Evolutionary conservation across 179 eudicot genomes (phyloP), one percentile per base, ranked within the genome.

Genomic region (Dionaea muscipula): DNA sequence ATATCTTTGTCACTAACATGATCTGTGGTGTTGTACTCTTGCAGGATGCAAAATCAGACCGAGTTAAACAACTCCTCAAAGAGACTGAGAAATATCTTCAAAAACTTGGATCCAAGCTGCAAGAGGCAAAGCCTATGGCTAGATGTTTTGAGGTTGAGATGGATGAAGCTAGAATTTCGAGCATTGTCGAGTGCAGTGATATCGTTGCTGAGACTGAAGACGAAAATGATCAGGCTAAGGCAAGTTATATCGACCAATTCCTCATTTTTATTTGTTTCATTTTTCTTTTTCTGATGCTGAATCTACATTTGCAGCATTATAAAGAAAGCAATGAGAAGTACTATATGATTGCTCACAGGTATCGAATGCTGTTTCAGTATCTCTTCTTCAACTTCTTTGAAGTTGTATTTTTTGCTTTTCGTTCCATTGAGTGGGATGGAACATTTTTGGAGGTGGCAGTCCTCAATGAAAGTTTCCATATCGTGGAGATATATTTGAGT

Each of bases 261-360:
- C 22, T 20, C 27, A 38, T 56, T 27, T 25, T 36, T 19, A 21
- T 25, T 27, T 40, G 26, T 37, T 28, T 61, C 40, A 11, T 28
- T 1, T 63, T 26, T 37, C 65, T 63, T 24, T 43, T 28, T 26
- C 61, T 58, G 36, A 55, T 66, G 41, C 26, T 55, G 28, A 43
- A 38, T 61, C 26, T 70, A 19, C 55, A 62, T 64, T 31, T 76
- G 61, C 99, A 93, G 99, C 96, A 93, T 72, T 93, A 93, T 66
- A 63, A 82, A 83, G 99, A 93, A 75, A 87, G 99, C 86, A 93
- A 93, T 63, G 99, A 93, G 72, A 93, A 93, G 69, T 93, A 93
- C 73, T 93, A 93, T 73, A 57, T 81, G 75, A 88, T 93, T 81
- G 99, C 99, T 60, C 99, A 93, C 59, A 88, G 94, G 99, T 93